Base-by-base conservation (phyloP, 192 early-diverging fungal species). In the Backusella morwellensis region DNA sequence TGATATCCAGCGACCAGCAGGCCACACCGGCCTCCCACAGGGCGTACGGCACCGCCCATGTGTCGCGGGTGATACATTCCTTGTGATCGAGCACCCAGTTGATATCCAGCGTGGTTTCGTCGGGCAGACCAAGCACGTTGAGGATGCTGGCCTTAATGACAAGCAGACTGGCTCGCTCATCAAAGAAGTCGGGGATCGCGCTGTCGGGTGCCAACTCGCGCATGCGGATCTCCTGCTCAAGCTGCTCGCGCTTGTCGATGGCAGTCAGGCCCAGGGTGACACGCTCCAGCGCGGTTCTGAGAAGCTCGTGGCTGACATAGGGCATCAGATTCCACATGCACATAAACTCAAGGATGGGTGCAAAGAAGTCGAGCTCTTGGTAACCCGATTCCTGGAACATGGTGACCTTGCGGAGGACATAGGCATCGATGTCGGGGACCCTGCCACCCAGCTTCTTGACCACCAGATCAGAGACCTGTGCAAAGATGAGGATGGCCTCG, bases 401-500 rank as follows among this genome's bases (percentile, higher is more conserved):
- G 29, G 85, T 82, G 17, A 86, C 75, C 47, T 86, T 86, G 12
- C 87, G 82, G 6, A 83, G 73, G 15, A 86, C 82, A 66, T 82
- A 87, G n/a, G 81, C 77, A n/a, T 87, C 85, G 70, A 87, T 81
- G 5, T 81, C 69, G 19, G 84, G 79, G 5, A 84, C 81, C 3
- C 85, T 67, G 12, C 86, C 82, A 44, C 78, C 66, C 4, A 72
- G 36, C 34, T 87, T 87, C 47, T 82, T 81, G 34, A 74, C 77
- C 19, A 86, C 84, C n/a, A 88, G 35, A 15, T 78, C 70, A n/a
- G 84, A 78, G 15, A 89, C 85, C 29, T 83, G 35, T 14, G 83
- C 82, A 68, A 91, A 94, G 73, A 90, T 89, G 21, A 87, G 44
- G 40, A 95, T 87, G 1, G 94, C 94, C 47, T 93, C 92, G 32